Percentiles rank a stretch among this genome's conserved stretches.
phyloP scores from a whole-genome alignment of 345 rosid species.

The Aquilaria yunnanensis region DNA sequence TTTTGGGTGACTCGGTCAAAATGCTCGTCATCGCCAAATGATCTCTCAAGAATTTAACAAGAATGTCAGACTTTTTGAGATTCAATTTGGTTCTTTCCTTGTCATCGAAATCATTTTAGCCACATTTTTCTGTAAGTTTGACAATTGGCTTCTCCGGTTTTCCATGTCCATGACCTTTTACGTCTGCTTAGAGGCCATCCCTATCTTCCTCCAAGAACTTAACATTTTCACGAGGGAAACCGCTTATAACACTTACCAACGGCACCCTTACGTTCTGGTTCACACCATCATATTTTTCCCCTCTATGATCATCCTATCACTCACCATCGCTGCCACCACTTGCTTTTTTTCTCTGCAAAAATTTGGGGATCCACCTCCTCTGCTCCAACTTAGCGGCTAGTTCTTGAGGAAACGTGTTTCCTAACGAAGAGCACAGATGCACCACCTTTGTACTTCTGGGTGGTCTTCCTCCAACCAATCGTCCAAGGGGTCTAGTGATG shows the following conservation, averaged over 20 bases:
- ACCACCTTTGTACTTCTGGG: no score
- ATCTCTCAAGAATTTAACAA: conserved; percentile 55
- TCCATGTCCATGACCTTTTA: conserved; percentile 94
- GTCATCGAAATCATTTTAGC: conserved; percentile 84
- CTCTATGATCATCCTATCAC: conserved; percentile 53
- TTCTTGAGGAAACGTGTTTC: no score
- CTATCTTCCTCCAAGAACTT: conserved; percentile 83
- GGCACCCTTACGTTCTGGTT: conserved; percentile 86
- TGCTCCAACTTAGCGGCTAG: no score
- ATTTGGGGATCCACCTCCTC: no score
- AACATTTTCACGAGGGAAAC: conserved; percentile 98
- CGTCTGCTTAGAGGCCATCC: conserved; percentile 92
- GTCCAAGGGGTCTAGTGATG: no score
- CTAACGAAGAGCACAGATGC: no score
- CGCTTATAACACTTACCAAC: conserved; percentile 81
- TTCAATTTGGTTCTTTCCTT: conserved; percentile 69
- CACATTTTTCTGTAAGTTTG: conserved; percentile 72
- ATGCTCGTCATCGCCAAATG: conserved; percentile 67
- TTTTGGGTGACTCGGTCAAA: conserved; percentile 45
- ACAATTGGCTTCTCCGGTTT: conserved; percentile 86
- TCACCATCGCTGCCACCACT: conserved; percentile 62
- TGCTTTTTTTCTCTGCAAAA: conserved; percentile 19
- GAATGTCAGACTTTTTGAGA: conserved; percentile 81
- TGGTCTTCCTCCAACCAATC: no score
- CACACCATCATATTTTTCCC: conserved; percentile 71